Percentiles rank a stretch among this genome's conserved stretches.
phyloP scores from a whole-genome alignment of 352 stramenopile species.

The Globisporangium yorkense region DNA sequence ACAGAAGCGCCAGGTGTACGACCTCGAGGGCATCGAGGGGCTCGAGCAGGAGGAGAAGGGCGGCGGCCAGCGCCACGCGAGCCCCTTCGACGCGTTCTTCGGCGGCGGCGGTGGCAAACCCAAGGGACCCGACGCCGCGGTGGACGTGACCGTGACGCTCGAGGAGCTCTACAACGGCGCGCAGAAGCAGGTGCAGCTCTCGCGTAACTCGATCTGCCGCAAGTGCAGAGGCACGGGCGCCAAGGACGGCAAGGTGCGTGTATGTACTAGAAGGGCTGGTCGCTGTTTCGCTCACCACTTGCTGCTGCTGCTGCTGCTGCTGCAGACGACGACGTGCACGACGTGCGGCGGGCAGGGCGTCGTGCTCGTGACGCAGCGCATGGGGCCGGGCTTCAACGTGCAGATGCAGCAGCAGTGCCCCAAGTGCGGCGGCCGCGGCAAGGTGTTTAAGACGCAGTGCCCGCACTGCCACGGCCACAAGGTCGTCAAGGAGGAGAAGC shows the following conservation, averaged over 20 bases:
- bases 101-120: constrained; percentile 54
- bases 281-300: too few species aligned
- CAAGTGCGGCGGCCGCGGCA: constrained; percentile 85
- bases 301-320: too few species aligned
- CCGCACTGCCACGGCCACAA: constrained; percentile 85
- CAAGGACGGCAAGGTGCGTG: constrained; percentile 68
- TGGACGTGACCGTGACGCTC: constrained; percentile 75
- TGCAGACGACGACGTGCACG: constrained; percentile 61
- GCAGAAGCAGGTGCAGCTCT: constrained; percentile 63
- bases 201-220: constrained; percentile 75
- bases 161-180: constrained; percentile 86
- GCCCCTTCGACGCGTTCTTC: constrained; percentile 79
- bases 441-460: constrained; percentile 94
- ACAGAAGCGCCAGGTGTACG: constrained; percentile 89
- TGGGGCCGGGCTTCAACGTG: constrained; percentile 81
- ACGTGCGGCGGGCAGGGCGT: constrained; percentile 65
- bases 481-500: constrained; percentile 77
- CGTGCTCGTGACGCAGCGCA: constrained; percentile 78
- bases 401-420: constrained; percentile 88
- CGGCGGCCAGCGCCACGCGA: constrained; percentile 30
- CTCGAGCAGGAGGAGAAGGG: constrained; percentile 70
- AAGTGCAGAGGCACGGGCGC: constrained; percentile 79
- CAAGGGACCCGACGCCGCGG: constrained; percentile 63
- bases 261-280: neutral
- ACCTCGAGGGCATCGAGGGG: constrained; percentile 89